Percentiles rank a stretch among this genome's conserved stretches.
Conservation (phyloP, 2,329 filamentous ascomycete genomes). For the Hypomyces rosellus region DNA sequence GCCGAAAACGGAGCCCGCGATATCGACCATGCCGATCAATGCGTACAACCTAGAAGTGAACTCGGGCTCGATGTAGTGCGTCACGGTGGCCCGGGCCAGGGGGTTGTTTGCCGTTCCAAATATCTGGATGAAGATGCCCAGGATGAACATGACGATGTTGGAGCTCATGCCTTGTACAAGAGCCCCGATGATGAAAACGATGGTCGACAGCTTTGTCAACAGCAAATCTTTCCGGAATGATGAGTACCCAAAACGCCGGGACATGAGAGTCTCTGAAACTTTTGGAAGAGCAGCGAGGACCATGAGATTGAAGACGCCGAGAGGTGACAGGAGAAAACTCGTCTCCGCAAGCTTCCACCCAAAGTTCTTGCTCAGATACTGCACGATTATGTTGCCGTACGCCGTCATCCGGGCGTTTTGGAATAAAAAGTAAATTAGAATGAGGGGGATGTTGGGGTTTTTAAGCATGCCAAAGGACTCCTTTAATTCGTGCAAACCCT, state of each 20-base stretch:
- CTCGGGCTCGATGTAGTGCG: constrained; percentile 31
- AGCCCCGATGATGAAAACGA: constrained; percentile 26
- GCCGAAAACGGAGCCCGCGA: constrained; percentile 33
- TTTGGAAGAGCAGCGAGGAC: constrained; percentile 31
- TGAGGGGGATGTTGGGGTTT: constrained; percentile 30
- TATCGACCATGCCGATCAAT: constrained; percentile 34
- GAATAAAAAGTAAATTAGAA: constrained; percentile 34
- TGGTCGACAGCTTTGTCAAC: constrained; percentile 27
- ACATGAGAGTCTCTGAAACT: constrained; percentile 26
- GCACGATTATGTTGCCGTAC: constrained; percentile 30
- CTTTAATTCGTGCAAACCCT: constrained; percentile 26
- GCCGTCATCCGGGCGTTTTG: constrained; percentile 30
- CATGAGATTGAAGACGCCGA: constrained; percentile 33
- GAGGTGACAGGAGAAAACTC: constrained; percentile 34
- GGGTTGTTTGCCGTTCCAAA: constrained; percentile 34
- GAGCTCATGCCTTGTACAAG: constrained; percentile 30
- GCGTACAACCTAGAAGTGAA: constrained; percentile 37
- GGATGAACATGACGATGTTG: constrained; percentile 28
- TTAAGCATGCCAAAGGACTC: constrained; percentile 29
- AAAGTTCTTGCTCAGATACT: constrained; percentile 40
- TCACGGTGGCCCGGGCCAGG: constrained; percentile 33
- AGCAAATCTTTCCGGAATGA: constrained; percentile 33
- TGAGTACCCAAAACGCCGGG: constrained; percentile 27
- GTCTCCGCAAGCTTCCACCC: constrained; percentile 37
- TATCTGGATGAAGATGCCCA: constrained; percentile 31